Evolutionary conservation across 2,329 filamentous ascomycete species (phyloP), one percentile per base, ranked within the genome.

Genomic region (Magnaporthiopsis poae): DNA sequence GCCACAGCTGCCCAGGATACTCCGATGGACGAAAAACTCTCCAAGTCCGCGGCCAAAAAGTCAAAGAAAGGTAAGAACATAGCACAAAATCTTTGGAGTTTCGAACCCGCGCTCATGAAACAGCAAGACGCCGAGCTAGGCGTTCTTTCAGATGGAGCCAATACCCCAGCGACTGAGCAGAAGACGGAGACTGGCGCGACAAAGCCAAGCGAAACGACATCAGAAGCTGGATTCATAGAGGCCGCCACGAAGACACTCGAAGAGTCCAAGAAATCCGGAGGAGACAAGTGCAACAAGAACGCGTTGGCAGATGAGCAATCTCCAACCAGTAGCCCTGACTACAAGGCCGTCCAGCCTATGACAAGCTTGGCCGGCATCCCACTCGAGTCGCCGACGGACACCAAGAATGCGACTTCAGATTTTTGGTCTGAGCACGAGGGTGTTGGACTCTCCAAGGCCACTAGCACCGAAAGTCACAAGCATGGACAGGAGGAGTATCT

Each of bases 1-100:
- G 36, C 27, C 13, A 5, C 56, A 31, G 46, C n/a, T 3, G 62
- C 21, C 15, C 62, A 65, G 46, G 35, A 63, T 64, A 35, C 62
- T 13, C 4, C 2, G 65, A 63, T 11, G 1, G 33, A n/a, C 35
- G 67, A 68, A 29, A 69, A 72, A 68, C 68, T 72, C 64, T 69
- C 69, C 67, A 68, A 71, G 62, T 56, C 68, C 64, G 66, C 67
- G 5, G 69, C 68, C 46, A 76, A 75, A 68, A 78, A 76, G 67
- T 73, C 73, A 60, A 77, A 78, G 69, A 77, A 77, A 59, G 69
- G 71, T 67, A 73, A 72, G 68, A 69, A 66, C 39, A 70, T 69
- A 61, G 67, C 68, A 15, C 68, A 67, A 64, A 70, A 71, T 31
- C 52, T 52, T 27, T 27, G 62, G 5, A 66, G 66, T 21, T 68